Evolutionary conservation across 2,329 filamentous ascomycete species (phyloP).

Genomic region (Penicillium sp.): DNA sequence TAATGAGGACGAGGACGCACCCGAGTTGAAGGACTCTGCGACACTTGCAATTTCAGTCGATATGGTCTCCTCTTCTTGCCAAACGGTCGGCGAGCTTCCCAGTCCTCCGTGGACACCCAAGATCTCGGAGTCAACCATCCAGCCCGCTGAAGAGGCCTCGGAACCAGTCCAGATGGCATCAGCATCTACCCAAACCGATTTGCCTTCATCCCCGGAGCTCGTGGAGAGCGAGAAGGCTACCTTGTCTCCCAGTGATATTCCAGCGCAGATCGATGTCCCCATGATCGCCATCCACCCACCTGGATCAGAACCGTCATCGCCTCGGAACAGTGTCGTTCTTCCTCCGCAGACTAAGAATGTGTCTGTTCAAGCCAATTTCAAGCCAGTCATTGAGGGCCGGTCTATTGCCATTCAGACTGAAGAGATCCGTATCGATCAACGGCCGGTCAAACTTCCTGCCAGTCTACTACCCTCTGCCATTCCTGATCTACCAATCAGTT

Average conservation of each 20-base stretch:
- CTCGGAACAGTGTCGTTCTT: slow-evolving; percentile 70
- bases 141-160: slow-evolving; percentile 4
- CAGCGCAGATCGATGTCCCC: slow-evolving; percentile 60
- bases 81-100: slow-evolving; percentile 42
- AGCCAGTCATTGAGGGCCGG: slow-evolving; percentile 47
- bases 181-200: slow-evolving; percentile 37
- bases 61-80: slow-evolving; percentile 45
- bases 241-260: slow-evolving; percentile 13
- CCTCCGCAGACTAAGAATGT: slow-evolving; percentile 80
- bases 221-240: slow-evolving; percentile 14
- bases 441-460: slow-evolving; percentile 70
- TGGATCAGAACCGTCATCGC: slow-evolving; percentile 76
- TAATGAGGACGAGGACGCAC: neutral
- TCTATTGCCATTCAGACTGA: slow-evolving; percentile 79
- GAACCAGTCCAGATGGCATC: slow-evolving; percentile 27
- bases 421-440: slow-evolving; percentile 79
- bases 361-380: slow-evolving; percentile 72
- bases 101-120: slow-evolving; percentile 39
- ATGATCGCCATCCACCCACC: slow-evolving; percentile 92
- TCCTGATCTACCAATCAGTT: slow-evolving; percentile 48
- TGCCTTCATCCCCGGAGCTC: slow-evolving; percentile 10
- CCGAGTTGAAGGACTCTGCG: slow-evolving; percentile 26
- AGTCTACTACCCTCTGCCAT: slow-evolving; percentile 80
- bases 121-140: slow-evolving; percentile 21
- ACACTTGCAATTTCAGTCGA: slow-evolving; percentile 34